Base-by-base conservation (phyloP, 257 asterid genomes). In the Cinchona pubescens region DNA sequence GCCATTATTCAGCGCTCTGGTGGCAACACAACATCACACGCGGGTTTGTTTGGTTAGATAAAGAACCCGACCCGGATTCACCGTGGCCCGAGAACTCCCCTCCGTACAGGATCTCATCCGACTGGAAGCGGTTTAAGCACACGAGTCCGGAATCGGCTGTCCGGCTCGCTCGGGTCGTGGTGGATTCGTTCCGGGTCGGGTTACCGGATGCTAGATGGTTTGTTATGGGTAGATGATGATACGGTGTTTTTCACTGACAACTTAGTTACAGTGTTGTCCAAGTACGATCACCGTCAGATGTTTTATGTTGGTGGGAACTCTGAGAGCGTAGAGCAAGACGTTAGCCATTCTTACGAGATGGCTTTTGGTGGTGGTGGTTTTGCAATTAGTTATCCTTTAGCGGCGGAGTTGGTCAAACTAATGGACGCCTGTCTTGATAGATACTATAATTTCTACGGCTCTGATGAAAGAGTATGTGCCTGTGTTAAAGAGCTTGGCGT, bases 141-240 rank as follows among this genome's bases (percentile, higher is more conserved):
- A 48, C 85, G 42, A 90, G 87, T 60, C 81, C 95, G 11, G 93
- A 74, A 0, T 82, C 91, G 18, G 93, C 96, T n/a, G 96, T 92
- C 42, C 78, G 97, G 51, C 85, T 94, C 7, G 88, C 98, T 5
- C 83, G 98, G 86, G 89, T 92, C 38, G 85, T 85, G 82, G 83
- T 78, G 73, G 97, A 94, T 38, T 43, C 91, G 55, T 92, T 85
- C 88, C 82, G 88, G 76, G 85, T 69, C 73, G 93, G 89, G 68
- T 49, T 90, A 67, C 89, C 92, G 43, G 66, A 85, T 27, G 97
- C 83, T 80, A 80, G 97, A 79, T 94, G 98, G 97, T 89, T 92
- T 74, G 97, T 94, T 40, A 94, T 94, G 98, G 98, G 98, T n/a
- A 23, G 98, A 94, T 73, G 98, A 94, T 48, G 98, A 94, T 67